These are phyloP conservation scores for Yamadazyma phyllophila DNA, from an alignment of 805 yeast genomes.

Conservation along the genomic window DNA sequence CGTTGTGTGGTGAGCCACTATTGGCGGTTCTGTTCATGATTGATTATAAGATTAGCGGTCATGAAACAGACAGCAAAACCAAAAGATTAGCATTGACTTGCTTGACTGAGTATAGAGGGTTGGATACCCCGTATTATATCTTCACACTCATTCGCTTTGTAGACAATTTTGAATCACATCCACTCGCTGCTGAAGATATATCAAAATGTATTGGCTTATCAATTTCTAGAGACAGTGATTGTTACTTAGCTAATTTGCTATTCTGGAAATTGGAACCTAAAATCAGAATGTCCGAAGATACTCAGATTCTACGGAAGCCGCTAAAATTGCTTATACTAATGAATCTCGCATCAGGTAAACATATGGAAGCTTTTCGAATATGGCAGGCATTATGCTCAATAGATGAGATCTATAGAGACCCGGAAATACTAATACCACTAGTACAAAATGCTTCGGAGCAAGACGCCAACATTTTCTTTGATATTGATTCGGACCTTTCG, in stretches of 20 bases:
- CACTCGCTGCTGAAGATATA: conserved; percentile 3
- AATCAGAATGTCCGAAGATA: background rate
- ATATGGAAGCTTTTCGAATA: conserved; percentile 14
- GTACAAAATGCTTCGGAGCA: background rate
- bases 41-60: conserved; percentile 7
- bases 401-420: background rate
- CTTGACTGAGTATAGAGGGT: conserved; percentile 12
- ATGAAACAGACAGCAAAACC: conserved; percentile 1
- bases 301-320: background rate
- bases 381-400: conserved; percentile 14
- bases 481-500: background rate
- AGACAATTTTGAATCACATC: conserved; percentile 2
- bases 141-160: conserved; percentile 14
- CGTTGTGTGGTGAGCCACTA: conserved; percentile 21
- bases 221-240: background rate
- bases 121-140: conserved; percentile 10
- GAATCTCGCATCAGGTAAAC: conserved; percentile 16
- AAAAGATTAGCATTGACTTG: conserved; percentile 11
- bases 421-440: background rate
- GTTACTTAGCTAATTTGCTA: conserved; percentile 10
- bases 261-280: conserved; percentile 1
- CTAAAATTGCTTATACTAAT: conserved; percentile 10
- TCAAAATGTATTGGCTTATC: background rate
- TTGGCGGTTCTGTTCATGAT: conserved; percentile 20
- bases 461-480: background rate